Conservation (phyloP, 768 basidiomycete genomes). For the Psilocybe azurescens region DNA sequence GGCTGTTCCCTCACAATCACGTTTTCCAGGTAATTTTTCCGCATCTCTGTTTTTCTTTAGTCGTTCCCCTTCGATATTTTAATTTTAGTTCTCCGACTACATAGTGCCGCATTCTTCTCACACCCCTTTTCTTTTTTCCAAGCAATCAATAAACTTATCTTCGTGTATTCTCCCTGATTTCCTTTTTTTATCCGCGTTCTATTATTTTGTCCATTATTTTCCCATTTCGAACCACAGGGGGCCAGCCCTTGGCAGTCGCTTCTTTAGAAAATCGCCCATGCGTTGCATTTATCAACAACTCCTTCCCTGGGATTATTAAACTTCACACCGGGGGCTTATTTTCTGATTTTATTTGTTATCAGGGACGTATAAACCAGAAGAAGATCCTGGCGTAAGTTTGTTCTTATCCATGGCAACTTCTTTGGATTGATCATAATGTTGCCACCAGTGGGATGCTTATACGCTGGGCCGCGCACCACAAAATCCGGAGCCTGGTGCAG, state of each 20-base stretch:
- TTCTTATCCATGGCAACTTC: slow-evolving; percentile 27
- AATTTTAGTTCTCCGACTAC: slow-evolving; percentile 31
- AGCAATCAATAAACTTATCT: slow-evolving; percentile 26
- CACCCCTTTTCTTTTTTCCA: slow-evolving; percentile 23
- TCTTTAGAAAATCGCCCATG: slow-evolving; percentile 19
- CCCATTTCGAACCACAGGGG: slow-evolving; percentile 23
- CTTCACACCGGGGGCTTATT: slow-evolving; percentile 17
- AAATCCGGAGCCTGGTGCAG: slow-evolving; percentile 61
- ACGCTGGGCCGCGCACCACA: slow-evolving; percentile 75
- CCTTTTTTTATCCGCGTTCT: slow-evolving; percentile 29
- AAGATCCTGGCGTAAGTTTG: slow-evolving; percentile 79
- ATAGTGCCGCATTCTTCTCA: slow-evolving; percentile 26
- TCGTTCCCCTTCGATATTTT: slow-evolving; percentile 18
- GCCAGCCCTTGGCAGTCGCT: slow-evolving; percentile 17
- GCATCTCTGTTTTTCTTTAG: slow-evolving; percentile 13
- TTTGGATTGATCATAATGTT: slow-evolving; percentile 25
- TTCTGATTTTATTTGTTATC: slow-evolving; percentile 27
- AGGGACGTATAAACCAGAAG: slow-evolving; percentile 81
- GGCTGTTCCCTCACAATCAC: slow-evolving; percentile 64
- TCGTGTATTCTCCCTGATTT: slow-evolving; percentile 26
- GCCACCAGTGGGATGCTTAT: slow-evolving; percentile 73
- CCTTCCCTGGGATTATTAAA: slow-evolving; percentile 18
- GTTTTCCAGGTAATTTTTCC: slow-evolving; percentile 60
- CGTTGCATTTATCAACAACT: slow-evolving; percentile 19
- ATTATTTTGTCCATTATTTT: slow-evolving; percentile 26